phyloP scores from a whole-genome alignment of 208 protist species.

The Tritrichomonas foetus region DNA sequence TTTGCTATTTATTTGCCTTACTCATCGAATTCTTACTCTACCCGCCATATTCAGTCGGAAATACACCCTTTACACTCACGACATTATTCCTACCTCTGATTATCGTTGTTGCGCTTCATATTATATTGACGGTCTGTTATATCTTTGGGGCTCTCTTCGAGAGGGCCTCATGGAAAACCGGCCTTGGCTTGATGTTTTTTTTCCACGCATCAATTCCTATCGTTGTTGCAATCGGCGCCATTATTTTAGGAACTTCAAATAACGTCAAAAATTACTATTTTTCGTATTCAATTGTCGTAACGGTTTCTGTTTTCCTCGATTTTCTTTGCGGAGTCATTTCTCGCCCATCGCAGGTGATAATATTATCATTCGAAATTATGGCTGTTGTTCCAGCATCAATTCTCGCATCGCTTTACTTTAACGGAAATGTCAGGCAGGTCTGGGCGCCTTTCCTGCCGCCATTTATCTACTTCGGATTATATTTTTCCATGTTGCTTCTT shows the following conservation, averaged over 20 bases:
- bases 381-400: background rate
- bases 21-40: constrained; percentile 29
- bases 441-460: background rate
- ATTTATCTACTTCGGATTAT: background rate
- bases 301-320: background rate
- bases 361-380: constrained; percentile 16
- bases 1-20: background rate
- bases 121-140: background rate
- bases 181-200: background rate
- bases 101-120: background rate
- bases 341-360: background rate
- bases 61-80: background rate
- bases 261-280: background rate
- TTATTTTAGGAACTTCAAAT: background rate
- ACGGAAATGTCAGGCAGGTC: background rate
- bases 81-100: background rate
- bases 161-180: constrained; percentile 7
- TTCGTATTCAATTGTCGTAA: background rate
- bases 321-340: background rate
- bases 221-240: background rate
- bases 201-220: background rate
- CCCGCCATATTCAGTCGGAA: constrained; percentile 28
- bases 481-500: background rate
- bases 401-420: background rate
- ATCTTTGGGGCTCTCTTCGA: background rate